Conservation (phyloP, 164 flowering plant genomes). For the Warburgia ugandensis region DNA sequence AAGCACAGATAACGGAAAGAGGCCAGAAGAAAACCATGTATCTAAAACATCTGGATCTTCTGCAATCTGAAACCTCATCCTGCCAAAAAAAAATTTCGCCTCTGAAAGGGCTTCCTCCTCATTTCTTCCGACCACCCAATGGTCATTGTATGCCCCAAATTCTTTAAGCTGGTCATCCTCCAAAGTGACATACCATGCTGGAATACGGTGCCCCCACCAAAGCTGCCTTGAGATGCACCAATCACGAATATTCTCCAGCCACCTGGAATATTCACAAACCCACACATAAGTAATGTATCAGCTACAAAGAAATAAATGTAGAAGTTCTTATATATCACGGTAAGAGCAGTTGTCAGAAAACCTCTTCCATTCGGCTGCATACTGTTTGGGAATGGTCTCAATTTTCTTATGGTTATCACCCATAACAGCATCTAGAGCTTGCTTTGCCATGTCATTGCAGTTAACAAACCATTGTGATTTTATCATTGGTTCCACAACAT, state of each 20-base stretch:
- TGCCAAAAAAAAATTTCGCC: conserved; percentile 43
- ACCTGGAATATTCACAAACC: conserved; percentile 37
- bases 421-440: conserved; percentile 78
- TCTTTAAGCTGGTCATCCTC: conserved; percentile 74
- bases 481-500: conserved; percentile 90
- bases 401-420: conserved; percentile 50
- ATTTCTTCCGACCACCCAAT: conserved; percentile 87
- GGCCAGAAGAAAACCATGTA: conserved; percentile 94
- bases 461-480: conserved; percentile 95
- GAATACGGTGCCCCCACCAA: conserved; percentile 99
- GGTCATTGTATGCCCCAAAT: conserved; percentile 67
- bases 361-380: conserved; percentile 94
- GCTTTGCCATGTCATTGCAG: conserved; percentile 61
- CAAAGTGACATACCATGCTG: conserved; percentile 88
- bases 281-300: not conserved
- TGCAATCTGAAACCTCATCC: conserved; percentile 58
- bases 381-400: conserved; percentile 81
- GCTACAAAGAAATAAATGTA: too few relatives aligned
- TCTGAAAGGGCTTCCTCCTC: conserved; percentile 60
- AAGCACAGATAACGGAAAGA: conserved; percentile 83
- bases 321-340: too few relatives aligned
- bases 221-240: conserved; percentile 99
- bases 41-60: conserved; percentile 98
- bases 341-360: too few relatives aligned
- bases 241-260: conserved; percentile 93